Evolutionary conservation across 352 stramenopile species (phyloP), one percentile per base, ranked within the genome.

Genomic region (Globisporangium orthogonon): DNA sequence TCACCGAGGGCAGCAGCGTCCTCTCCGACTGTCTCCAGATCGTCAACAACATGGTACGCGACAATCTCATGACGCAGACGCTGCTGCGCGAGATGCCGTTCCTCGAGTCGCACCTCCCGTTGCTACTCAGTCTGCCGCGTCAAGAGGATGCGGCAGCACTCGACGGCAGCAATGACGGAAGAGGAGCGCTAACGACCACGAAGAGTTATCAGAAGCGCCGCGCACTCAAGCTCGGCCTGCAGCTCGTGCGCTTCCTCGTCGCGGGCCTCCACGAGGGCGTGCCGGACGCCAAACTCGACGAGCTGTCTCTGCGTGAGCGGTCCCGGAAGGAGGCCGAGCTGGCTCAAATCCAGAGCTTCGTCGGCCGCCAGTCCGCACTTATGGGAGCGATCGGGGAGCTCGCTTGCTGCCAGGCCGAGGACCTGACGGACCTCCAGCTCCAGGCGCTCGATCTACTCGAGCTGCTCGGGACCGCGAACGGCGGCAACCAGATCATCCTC

Each of bases 11-110:
- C 6, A 85, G 67, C 37, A 78, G 54, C 17, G 83, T 92, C 13
- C 63, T 86, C 18, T 75, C 76, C 0, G 83, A 92, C 51, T 90
- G 83, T 53, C 58, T 92, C 18, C 76, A 89, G 56, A 89, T 90
- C 55, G 66, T 92, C 9, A 84, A 81, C 63, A 89, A 92, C 60
- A 89, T 92, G 78, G 33, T 92, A 41, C 63, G 73, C 33, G 79
- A 89, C 61, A 92, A 92, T 56, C 58, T 78, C 23, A 88, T 89
- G 76, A 89, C 80, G 40, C 83, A 92, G 66, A 89, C 69, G 30
- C 59, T 92, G 29, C 83, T 92, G 33, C 62, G 74, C 0, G 76
- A 92, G 43, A 62, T 84, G 58, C 62, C 83, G 18, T 83, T 74
- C 46, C 52, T 92, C 9, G 60, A 76, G 14, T 72, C 74, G 0